Evolutionary conservation across 768 basidiomycete genomes (phyloP).

Genomic region (Auricularia heimuer): DNA sequence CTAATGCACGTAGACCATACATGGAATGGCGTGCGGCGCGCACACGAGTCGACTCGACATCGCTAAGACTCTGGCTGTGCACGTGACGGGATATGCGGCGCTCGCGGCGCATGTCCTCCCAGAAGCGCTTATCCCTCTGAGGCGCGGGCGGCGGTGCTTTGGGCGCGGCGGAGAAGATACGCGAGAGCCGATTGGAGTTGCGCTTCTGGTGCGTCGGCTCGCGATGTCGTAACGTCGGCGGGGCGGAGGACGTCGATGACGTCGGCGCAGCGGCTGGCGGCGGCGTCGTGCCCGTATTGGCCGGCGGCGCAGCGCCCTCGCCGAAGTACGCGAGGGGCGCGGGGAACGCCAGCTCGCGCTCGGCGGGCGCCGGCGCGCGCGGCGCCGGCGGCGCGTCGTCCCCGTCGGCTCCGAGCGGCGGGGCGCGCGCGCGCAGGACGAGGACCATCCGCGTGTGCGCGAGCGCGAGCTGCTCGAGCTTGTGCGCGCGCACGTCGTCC

Average conservation of each 20-base stretch:
- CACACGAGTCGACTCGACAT: neutral
- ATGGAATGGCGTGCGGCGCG: neutral
- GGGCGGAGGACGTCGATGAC: neutral
- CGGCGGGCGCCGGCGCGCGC: neutral
- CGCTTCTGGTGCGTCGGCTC: slow-evolving; percentile 1
- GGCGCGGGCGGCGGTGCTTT: slow-evolving; percentile 1
- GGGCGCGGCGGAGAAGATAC: neutral
- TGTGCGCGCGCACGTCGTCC: slow-evolving; percentile 2
- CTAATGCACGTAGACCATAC: slow-evolving; percentile 8
- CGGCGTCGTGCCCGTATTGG: neutral
- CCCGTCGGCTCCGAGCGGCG: slow-evolving; percentile 1
- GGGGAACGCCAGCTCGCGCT: slow-evolving; percentile 60
- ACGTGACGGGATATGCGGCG: neutral
- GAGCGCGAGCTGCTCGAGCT: slow-evolving; percentile 18
- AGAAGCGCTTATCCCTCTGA: neutral
- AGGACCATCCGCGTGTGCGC: slow-evolving; percentile 70
- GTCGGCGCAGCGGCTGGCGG: neutral
- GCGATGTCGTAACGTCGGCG: neutral
- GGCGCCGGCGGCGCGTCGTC: slow-evolving; percentile 3
- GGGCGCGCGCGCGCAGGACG: slow-evolving; percentile 46
- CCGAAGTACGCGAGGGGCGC: slow-evolving; percentile 51
- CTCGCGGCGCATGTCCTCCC: neutral
- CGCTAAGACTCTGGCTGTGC: neutral
- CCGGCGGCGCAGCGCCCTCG: slow-evolving; percentile 1
- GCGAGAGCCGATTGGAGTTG: neutral